Base-by-base conservation (phyloP, 306 rosid genomes). In the Oemleria cerasiformis region DNA sequence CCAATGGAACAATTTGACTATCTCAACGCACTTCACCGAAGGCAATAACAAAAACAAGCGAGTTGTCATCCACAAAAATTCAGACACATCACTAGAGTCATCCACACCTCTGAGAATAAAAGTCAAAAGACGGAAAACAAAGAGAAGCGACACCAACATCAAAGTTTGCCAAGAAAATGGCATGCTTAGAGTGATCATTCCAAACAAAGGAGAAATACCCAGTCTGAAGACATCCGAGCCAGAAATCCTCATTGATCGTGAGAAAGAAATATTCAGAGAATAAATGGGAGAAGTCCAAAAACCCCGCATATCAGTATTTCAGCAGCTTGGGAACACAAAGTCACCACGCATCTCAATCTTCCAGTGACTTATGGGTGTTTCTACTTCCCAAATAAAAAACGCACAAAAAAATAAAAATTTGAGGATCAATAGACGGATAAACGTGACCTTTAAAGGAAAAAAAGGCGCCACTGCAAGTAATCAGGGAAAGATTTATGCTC, bases 201-300 rank as follows among this genome's bases (percentile, higher is more conserved):
- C 3, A 1, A 1, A 60, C 4, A 1, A 4, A 15, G 23, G 9
- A 38, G 12, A 1, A n/a, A n/a, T n/a, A n/a, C n/a, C n/a, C n/a
- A n/a, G n/a, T n/a, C n/a, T n/a, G n/a, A n/a, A n/a, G n/a, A n/a
- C n/a, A n/a, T 7, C n/a, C 1, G 9, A 57, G 1, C 5, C 6
- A 0, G 16, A 9, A 23, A 16, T 12, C 21, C 8, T 61, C 0
- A 61, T 8, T 1, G 3, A 38, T 8, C 1, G 3, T 0, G 30
- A 17, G 39, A 61, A 39, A 8, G 3, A 48, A 48, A n/a, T 48
- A 3, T 48, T 48, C 3, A 0, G n/a, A 13, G 0, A 0, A 48
- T 7, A 48, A 48, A 5, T 0, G 0, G 3, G 0, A 5, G 0
- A 0, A 48, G 0, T 8, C n/a, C n/a, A n/a, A n/a, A n/a, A 48